A percentile compares a stretch with the other conserved stretches of the same genome.
Conservation (phyloP, 2,329 filamentous ascomycete species). For the Dactylella cylindrospora region DNA sequence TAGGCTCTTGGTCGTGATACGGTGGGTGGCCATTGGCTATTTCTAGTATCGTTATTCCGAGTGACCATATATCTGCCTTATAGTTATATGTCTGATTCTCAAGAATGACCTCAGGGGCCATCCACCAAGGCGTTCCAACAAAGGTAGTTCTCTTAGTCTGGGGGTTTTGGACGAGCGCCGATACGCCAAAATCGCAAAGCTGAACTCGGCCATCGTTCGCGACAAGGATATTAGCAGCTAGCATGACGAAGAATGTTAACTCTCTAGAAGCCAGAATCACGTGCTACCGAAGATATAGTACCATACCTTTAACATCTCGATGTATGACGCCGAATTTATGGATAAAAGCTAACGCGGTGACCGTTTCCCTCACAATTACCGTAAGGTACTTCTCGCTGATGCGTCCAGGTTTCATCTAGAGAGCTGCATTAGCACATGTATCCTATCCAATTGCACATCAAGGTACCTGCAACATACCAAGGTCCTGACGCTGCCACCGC, state of each 20-base stretch:
- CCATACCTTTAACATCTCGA: constrained; percentile 66
- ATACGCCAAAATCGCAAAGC: constrained; percentile 81
- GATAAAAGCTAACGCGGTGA: constrained; percentile 67
- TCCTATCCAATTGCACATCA: constrained; percentile 52
- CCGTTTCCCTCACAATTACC: constrained; percentile 66
- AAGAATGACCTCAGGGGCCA: constrained; percentile 77
- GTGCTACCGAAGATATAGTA: constrained; percentile 6
- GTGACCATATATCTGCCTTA: constrained; percentile 80
- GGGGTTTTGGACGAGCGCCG: constrained; percentile 73
- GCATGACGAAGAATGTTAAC: background rate
- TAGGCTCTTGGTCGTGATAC: constrained; percentile 56
- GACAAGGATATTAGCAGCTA: constrained; percentile 73
- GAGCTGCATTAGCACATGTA: constrained; percentile 43
- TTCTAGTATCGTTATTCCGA: constrained; percentile 77
- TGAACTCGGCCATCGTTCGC: constrained; percentile 76
- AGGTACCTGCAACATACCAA: constrained; percentile 57
- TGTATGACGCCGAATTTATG: constrained; percentile 70
- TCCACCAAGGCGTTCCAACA: constrained; percentile 81
- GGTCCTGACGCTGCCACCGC: constrained; percentile 77
- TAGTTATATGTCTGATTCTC: constrained; percentile 64
- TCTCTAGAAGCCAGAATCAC: constrained; percentile 4
- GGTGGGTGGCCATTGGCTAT: constrained; percentile 77
- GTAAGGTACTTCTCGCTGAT: constrained; percentile 72
- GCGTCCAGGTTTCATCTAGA: constrained; percentile 67
- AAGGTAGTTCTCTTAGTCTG: constrained; percentile 77